Conservation (phyloP, 805 yeast species). For the Saccharomyces cerevisiae region DNA sequence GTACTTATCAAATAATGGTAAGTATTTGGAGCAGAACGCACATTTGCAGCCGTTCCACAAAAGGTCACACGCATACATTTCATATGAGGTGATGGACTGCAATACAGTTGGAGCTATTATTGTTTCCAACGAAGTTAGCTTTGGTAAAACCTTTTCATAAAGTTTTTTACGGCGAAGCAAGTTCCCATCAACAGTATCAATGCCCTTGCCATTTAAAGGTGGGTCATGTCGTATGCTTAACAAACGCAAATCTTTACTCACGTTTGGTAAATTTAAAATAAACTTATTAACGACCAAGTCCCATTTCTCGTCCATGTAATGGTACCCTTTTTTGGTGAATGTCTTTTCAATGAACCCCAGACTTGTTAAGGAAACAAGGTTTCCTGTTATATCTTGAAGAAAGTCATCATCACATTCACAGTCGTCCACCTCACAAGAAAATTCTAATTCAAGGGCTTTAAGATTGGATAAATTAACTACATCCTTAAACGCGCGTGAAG, state of each 20-base stretch:
- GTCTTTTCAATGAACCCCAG: slow-evolving; percentile 30
- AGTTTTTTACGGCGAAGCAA: slow-evolving; percentile 50
- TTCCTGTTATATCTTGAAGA: slow-evolving; percentile 32
- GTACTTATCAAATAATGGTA: slow-evolving; percentile 50
- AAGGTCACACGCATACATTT: slow-evolving; percentile 58
- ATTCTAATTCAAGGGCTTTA: slow-evolving; percentile 39
- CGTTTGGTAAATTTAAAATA: slow-evolving; percentile 31
- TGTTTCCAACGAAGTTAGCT: slow-evolving; percentile 34
- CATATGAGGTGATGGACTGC: slow-evolving; percentile 57
- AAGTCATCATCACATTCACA: slow-evolving; percentile 42
- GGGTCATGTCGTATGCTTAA: slow-evolving; percentile 51
- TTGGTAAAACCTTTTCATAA: slow-evolving; percentile 42
- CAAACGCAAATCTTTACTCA: slow-evolving; percentile 27
- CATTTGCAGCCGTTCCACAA: slow-evolving; percentile 78
- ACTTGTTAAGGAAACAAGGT: slow-evolving; percentile 17
- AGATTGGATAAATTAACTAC: slow-evolving; percentile 28
- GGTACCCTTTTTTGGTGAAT: slow-evolving; percentile 32
- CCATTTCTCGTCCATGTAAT: slow-evolving; percentile 46
- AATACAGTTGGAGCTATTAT: slow-evolving; percentile 53
- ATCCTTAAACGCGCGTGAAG: slow-evolving; percentile 24
- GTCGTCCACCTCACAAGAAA: slow-evolving; percentile 44
- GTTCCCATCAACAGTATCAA: slow-evolving; percentile 69
- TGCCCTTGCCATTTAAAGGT: slow-evolving; percentile 47
- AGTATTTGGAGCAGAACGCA: slow-evolving; percentile 40
- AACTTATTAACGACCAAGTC: slow-evolving; percentile 42